phyloP scores from a whole-genome alignment of 805 yeast species.

The Candida sakaeoensis region DNA sequence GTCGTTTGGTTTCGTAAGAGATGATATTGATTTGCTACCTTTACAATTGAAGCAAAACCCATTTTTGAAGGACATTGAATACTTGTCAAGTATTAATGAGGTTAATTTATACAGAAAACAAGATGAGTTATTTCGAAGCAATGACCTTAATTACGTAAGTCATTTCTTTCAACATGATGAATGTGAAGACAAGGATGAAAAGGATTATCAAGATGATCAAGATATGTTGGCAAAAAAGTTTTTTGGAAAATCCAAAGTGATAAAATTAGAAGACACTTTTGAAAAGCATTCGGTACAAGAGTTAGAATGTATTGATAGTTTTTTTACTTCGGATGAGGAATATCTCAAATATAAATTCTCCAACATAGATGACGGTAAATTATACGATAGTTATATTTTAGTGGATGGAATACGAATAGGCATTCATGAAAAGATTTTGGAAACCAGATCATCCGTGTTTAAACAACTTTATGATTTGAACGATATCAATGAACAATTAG shows the following conservation, averaged over 20 bases:
- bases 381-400: slow-evolving; percentile 33
- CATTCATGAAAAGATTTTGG: slow-evolving; percentile 30
- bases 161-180: slow-evolving; percentile 26
- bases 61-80: slow-evolving; percentile 50
- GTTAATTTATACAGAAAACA: slow-evolving; percentile 33
- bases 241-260: slow-evolving; percentile 12
- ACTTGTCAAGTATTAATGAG: slow-evolving; percentile 47
- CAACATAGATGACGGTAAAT: slow-evolving; percentile 17
- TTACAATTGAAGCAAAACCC: slow-evolving; percentile 46
- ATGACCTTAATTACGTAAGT: slow-evolving; percentile 23
- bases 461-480: slow-evolving; percentile 19
- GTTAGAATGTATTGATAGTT: slow-evolving; percentile 3
- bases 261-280: slow-evolving; percentile 14
- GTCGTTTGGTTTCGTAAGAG: slow-evolving; percentile 65
- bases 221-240: slow-evolving; percentile 19
- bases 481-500: slow-evolving; percentile 18
- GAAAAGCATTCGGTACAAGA: slow-evolving; percentile 12
- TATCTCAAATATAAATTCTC: slow-evolving; percentile 8
- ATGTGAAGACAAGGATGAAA: slow-evolving; percentile 14
- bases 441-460: slow-evolving; percentile 27
- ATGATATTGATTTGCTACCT: slow-evolving; percentile 58
- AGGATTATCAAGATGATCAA: too few relatives aligned
- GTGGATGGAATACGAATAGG: slow-evolving; percentile 29
- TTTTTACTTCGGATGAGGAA: slow-evolving; percentile 10
- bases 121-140: slow-evolving; percentile 35